Evolutionary conservation across 1,284 basidiomycete species (phyloP), one percentile per base, ranked within the genome.

Genomic region (Ustanciosporium gigantosporum): DNA sequence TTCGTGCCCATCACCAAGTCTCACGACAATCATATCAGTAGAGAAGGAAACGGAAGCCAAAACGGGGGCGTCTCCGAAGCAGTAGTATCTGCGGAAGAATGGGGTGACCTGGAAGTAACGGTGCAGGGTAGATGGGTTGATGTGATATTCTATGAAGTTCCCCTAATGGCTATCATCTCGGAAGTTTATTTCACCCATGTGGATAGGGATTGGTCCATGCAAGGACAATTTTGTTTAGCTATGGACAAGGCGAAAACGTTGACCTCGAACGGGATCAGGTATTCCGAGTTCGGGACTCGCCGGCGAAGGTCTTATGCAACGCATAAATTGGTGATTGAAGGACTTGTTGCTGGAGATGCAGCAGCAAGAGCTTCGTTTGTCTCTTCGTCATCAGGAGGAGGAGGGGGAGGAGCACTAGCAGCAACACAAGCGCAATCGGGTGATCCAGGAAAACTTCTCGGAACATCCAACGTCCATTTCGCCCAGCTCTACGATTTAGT

Each of bases 111-210:
- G 29, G 84, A 88, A 43, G 86, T 97, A 52, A 83, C 84, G 48
- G 85, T 87, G 9, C 74, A 77, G 23, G 94, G 94, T 0, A 82
- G 83, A 3, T 99, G 95, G 94, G 81, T 81, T 1, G 91, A 96
- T 61, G 86, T 89, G 6, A 96, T 98, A 52, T 80, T 96, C 16
- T 99, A 95, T 86, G 94, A 98, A 79, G 91, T 97, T 0, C 92
- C 91, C 2, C 81, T 96, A 36, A 91, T 96, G 90, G 86, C 90
- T 8, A 87, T 87, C 66, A 81, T 92, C 37, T 89, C 89, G 79
- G 86, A 91, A 80, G 83, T 84, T 21, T 88, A 88, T 78, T 91
- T 89, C 74, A 23, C 15, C 31, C 81, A 83, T 13, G 86, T 86
- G 17, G 86, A 87, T 68, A 87, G 81, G 0, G 86, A 91, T 68